Base-by-base conservation (phyloP, 2,329 filamentous ascomycete genomes). In the Acrodontium crateriforme region DNA sequence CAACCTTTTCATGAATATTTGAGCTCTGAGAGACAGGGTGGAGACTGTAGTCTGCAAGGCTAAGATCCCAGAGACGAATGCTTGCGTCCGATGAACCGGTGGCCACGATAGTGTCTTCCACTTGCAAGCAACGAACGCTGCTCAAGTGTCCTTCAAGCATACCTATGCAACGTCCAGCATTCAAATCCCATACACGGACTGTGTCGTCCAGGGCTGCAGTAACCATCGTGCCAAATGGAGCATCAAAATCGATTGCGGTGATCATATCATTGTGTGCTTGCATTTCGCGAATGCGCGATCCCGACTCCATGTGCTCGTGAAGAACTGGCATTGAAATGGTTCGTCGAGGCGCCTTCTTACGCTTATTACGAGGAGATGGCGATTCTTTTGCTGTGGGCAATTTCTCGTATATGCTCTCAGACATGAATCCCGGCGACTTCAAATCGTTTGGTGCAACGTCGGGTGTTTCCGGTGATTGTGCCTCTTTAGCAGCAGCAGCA, bases 381-480 rank as follows among this genome's bases (percentile, higher is more conserved):
- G 63, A 68, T 16, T 36, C 39, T 16, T 23, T 25, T n/a, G 36
- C 28, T 16, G 45, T 50, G 0, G 85, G 82, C 6, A 98, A 61
- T 56, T 94, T 94, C 42, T 91, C 80, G 53, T 95, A 98, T 42
- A 98, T 82, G 9, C 85, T 94, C 54, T 94, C 83, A 3, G 89
- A 94, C 89, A 95, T 95, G 61, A 95, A 98, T 34, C 57, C 52
- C 20, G 24, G 45, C 39, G 16, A 41, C 37, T 27, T 60, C 40
- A 66, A 62, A 45, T 60, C 59, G 20, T 32, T 35, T 7, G 27
- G 56, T 32, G 56, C 52, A 20, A 23, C 46, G 36, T 17, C 42
- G 37, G 31, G 55, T 49, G 78, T 57, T 39, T 67, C 34, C 56
- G 70, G 54, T 38, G 65, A 36, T 35, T 42, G 33, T 17, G 62